phyloP scores from a whole-genome alignment of 169 alveolate species.

The Plasmodium fragile region DNA sequence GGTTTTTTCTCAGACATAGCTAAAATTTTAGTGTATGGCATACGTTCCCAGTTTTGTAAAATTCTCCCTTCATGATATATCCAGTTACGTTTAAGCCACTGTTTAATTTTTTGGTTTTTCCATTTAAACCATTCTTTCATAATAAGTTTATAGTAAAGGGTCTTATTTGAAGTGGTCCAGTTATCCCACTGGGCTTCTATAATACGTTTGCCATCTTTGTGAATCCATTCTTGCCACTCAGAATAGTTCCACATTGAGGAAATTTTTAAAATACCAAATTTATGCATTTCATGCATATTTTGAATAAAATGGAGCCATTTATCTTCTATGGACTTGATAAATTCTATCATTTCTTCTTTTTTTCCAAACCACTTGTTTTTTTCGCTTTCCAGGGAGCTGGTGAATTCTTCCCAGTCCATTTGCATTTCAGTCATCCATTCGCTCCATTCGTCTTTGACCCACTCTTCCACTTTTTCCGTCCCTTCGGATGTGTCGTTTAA shows the following conservation, averaged over 20 bases:
- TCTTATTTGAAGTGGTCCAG: conserved; percentile 12
- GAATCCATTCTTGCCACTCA: conserved; percentile 27
- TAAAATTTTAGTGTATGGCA: conserved; percentile 12
- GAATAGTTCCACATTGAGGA: neutral
- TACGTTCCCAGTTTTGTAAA: conserved; percentile 21
- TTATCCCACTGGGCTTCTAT: conserved; percentile 7
- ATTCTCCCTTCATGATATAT: neutral
- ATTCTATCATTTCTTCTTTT: neutral
- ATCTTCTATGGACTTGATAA: conserved; percentile 1
- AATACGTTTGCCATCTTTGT: conserved; percentile 8
- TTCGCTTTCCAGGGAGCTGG: conserved; percentile 3
- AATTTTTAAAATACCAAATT: neutral
- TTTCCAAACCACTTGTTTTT: conserved; percentile 20
- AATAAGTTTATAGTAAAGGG: neutral
- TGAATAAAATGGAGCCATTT: conserved; percentile 5
- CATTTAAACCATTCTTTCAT: conserved; percentile 29
- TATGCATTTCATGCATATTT: conserved; percentile 4
- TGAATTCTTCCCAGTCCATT: conserved; percentile 1
- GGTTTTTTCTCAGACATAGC: conserved; percentile 3
- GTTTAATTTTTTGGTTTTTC: conserved; percentile 10
- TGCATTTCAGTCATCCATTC: conserved; percentile 15
- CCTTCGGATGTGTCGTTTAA: neutral
- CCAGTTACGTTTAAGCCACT: conserved; percentile 34
- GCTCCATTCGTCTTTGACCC: conserved; percentile 15
- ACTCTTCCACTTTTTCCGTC: neutral